These are phyloP conservation scores for Anthracocystis walkeri DNA, from an alignment of 1,284 basidiomycete genomes.

Conservation along the genomic window DNA sequence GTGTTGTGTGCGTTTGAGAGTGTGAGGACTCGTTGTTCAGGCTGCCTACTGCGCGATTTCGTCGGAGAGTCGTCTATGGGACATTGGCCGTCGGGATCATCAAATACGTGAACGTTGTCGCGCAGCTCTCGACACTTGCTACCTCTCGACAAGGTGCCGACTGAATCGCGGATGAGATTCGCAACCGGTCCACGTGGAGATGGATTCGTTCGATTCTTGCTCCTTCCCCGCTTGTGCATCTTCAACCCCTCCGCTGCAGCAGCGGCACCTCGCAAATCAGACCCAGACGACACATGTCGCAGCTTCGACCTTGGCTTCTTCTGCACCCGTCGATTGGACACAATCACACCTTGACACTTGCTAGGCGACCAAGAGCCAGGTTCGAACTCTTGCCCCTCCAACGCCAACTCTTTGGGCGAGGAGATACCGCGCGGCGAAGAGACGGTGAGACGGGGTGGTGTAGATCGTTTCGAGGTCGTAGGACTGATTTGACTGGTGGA, in stretches of 20 bases:
- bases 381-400: slow-evolving; percentile 45
- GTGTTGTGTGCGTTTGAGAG: background rate
- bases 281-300: slow-evolving; percentile 21
- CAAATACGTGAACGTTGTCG: slow-evolving; percentile 13
- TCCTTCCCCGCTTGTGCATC: slow-evolving; percentile 18
- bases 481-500: slow-evolving; percentile 30
- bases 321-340: slow-evolving; percentile 31
- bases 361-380: slow-evolving; percentile 41
- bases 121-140: slow-evolving; percentile 18
- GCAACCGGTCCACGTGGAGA: slow-evolving; percentile 11
- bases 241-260: slow-evolving; percentile 16
- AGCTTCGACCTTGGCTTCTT: slow-evolving; percentile 35
- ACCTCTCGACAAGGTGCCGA: slow-evolving; percentile 17
- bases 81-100: slow-evolving; percentile 8
- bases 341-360: slow-evolving; percentile 15
- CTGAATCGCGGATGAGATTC: slow-evolving; percentile 12
- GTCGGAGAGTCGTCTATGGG: slow-evolving; percentile 25
- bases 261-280: slow-evolving; percentile 17
- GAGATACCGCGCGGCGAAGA: slow-evolving; percentile 50
- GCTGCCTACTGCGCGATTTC: background rate
- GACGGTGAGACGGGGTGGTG: slow-evolving; percentile 45
- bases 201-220: slow-evolving; percentile 4
- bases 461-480: slow-evolving; percentile 21
- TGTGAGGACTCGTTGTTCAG: background rate
- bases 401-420: slow-evolving; percentile 42